Base-by-base conservation (phyloP, 306 rosid species). In the Prunus armeniaca region DNA sequence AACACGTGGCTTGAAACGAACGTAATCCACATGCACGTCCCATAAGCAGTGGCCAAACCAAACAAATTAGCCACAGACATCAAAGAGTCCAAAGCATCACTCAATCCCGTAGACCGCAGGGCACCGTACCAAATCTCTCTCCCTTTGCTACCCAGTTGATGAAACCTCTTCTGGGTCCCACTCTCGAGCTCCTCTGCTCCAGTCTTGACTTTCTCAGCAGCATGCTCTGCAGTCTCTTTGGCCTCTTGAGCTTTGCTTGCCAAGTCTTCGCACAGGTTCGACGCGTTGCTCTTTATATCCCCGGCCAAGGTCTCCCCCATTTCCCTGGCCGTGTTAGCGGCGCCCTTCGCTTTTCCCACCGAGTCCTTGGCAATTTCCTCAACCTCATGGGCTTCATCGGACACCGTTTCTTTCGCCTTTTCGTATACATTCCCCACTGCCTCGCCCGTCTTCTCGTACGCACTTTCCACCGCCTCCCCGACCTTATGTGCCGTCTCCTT, bases 1-100 rank as follows among this genome's bases (percentile, higher is more conserved):
- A 90, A 63, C 68, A 92, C 87, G 12, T 88, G 76, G 83, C 95
- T 94, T 2, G 93, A 86, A 45, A 84, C 73, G 46, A 94, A 94
- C 5, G 98, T 92, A 7, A 85, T 82, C 98, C 96, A 94, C 64
- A 89, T 81, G 55, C 87, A 75, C 86, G 88, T 82, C 5, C 97
- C 98, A 77, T 83, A 92, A 43, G 91, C 93, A 0, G 86, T 84
- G 1, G 88, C 68, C 46, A 90, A 81, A 3, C 95, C 97, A 45
- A 92, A 4, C 81, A 94, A 24, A 67, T 81, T 64, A 18, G 63
- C 49, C 49, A 78, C 71, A 0, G 85, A 54, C 80, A 68, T 75
- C 34, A 78, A 12, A 0, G 77, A 34, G 32, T 54, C 77, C 19
- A 82, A 6, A 2, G 15, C 22, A 56, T 67, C 81, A 20, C 6